Evolutionary conservation across 2,329 filamentous ascomycete genomes (phyloP), one percentile per base, ranked within the genome.

Genomic region (Penicillium brevicompactum): DNA sequence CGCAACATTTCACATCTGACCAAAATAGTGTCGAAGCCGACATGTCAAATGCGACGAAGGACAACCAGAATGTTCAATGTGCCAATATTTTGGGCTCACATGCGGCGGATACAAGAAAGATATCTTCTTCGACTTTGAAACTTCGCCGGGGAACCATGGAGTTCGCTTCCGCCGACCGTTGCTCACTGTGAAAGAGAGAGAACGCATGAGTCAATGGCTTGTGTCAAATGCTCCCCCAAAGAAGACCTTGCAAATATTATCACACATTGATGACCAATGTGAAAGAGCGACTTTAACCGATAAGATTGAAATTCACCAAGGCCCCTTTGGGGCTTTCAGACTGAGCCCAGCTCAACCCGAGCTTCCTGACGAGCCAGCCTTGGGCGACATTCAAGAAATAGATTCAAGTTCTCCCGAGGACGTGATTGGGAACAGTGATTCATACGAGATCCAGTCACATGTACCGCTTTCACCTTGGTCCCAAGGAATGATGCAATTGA

Each of bases 31-130:
- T 64, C 70, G 74, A 46, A 66, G 50, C 49, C 73, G 78, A 16
- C 78, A 79, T 60, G 66, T 74, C 34, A 80, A 79, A 64, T 80
- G 77, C 57, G 78, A 80, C 51, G 75, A 79, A 56, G 64, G 67
- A 5, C 71, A 69, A 6, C 78, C 77, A 2, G 63, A 62, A 27
- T 80, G 78, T 58, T 62, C 63, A 2, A 71, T 70, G 38, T 80
- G 78, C 53, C 56, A 57, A 22, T 65, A 70, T 13, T 62, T 73
- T 14, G 70, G 71, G 1, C 51, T 78, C 1, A 22, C 46, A 0
- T 80, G 77, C 49, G 71, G 69, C 22, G 76, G 76, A 0, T 80
- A 80, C 51, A 70, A 72, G 31, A 75, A 72, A 7, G 65, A 62
- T 38, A 67, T 76, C 31, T 72, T 74, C 61, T 77, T 76, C 51